Evolutionary conservation across 2,329 filamentous ascomycete species (phyloP).

Genomic region (Penicillium paneum): DNA sequence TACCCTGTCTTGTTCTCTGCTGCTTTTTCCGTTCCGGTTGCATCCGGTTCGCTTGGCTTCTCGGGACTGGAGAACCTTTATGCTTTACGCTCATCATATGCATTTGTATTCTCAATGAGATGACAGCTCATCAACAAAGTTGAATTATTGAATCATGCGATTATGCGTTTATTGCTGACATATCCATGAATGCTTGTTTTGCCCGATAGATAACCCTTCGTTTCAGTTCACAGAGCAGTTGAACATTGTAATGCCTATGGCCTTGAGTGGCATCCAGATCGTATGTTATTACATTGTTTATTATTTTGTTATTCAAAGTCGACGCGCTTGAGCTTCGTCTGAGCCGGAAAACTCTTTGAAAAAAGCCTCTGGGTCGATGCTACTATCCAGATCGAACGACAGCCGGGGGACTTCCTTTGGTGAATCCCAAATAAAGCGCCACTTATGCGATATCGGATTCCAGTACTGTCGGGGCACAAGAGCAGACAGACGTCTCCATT

Average conservation of each 20-base stretch:
- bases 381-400: constrained; percentile 7
- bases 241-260: background rate
- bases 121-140: background rate
- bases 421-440: constrained; percentile 31
- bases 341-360: constrained; percentile 4
- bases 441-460: constrained; percentile 22
- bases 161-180: background rate
- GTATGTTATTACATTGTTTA: background rate
- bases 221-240: background rate
- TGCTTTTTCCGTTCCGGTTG: background rate
- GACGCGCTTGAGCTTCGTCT: background rate
- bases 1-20: background rate
- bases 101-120: constrained; percentile 3
- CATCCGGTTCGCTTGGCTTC: background rate
- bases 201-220: background rate
- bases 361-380: constrained; percentile 8
- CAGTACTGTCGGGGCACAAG: constrained; percentile 32
- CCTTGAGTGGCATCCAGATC: background rate
- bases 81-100: background rate
- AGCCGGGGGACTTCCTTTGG: constrained; percentile 16
- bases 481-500: constrained; percentile 38
- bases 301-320: background rate
- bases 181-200: background rate
- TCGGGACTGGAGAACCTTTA: background rate
- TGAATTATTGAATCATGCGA: background rate